Conservation (phyloP, 306 rosid species). For the Medicago ruthenica region DNA sequence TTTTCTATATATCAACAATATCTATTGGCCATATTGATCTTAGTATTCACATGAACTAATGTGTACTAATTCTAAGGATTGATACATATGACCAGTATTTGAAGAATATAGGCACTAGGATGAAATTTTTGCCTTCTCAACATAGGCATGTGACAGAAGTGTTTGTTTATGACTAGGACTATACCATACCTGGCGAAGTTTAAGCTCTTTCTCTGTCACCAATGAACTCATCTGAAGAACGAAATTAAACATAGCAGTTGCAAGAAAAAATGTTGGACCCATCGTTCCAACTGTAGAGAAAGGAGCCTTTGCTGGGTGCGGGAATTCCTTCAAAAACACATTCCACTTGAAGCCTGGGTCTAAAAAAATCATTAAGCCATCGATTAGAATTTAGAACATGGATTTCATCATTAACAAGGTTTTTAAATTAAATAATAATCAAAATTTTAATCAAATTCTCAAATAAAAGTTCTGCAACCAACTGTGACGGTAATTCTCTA, state of each 20-base stretch:
- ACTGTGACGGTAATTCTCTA: too few species aligned
- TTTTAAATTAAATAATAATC: not conserved
- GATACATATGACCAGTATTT: not conserved
- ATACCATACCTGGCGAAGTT: slow-evolving; percentile 81
- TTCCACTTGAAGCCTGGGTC: slow-evolving; percentile 79
- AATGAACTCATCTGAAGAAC: slow-evolving; percentile 83
- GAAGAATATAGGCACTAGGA: not conserved
- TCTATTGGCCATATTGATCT: not conserved
- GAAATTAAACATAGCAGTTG: slow-evolving; percentile 85
- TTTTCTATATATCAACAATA: not conserved
- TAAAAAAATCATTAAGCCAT: slow-evolving; percentile 44
- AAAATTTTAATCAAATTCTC: not conserved
- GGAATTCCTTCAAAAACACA: slow-evolving; percentile 71
- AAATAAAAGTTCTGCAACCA: too few species aligned
- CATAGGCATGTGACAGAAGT: not conserved
- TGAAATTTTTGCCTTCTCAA: slow-evolving; percentile 8
- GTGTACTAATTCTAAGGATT: not conserved
- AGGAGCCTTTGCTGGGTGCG: slow-evolving; percentile 65
- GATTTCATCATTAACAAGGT: not conserved
- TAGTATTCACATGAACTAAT: not conserved
- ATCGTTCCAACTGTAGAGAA: slow-evolving; percentile 50
- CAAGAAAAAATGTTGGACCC: slow-evolving; percentile 79
- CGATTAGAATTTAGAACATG: not conserved
- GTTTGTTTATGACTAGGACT: too few species aligned
- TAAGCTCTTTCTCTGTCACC: slow-evolving; percentile 87